phyloP scores from a whole-genome alignment of 805 yeast genomes.

The Spathaspora passalidarum region DNA sequence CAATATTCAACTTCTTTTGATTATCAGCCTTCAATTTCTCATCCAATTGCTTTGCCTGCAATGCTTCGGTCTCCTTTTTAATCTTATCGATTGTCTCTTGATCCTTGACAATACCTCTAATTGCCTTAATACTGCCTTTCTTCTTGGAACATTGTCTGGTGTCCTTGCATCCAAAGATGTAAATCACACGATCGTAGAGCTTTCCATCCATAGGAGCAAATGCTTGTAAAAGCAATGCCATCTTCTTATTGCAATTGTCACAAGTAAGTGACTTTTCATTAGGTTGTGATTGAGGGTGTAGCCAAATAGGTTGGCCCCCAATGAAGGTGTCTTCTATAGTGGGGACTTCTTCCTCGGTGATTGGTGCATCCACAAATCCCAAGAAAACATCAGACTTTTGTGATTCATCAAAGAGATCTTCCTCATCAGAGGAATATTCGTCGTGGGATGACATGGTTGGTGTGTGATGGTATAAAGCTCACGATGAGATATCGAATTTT shows the following conservation, averaged over 20 bases:
- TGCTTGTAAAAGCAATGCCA: conserved; percentile 76
- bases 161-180: conserved; percentile 73
- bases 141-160: conserved; percentile 56
- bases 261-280: conserved; percentile 53
- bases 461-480: neutral
- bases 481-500: conserved; percentile 1
- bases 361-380: conserved; percentile 63
- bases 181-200: conserved; percentile 76
- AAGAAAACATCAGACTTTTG: conserved; percentile 45
- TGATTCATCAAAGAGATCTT: conserved; percentile 25
- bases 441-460: conserved; percentile 34
- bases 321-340: conserved; percentile 67
- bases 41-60: conserved; percentile 31
- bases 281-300: conserved; percentile 59
- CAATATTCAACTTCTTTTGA: conserved; percentile 35
- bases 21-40: conserved; percentile 41
- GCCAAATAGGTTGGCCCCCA: conserved; percentile 73
- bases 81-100: conserved; percentile 43
- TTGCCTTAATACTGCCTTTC: conserved; percentile 68
- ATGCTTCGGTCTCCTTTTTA: conserved; percentile 30
- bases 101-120: conserved; percentile 73
- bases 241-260: conserved; percentile 55
- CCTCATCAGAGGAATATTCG: conserved; percentile 56
- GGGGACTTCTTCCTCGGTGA: conserved; percentile 44
- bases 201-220: conserved; percentile 73